Conservation (phyloP, 441 rosid species). For the Mallotus japonicus region DNA sequence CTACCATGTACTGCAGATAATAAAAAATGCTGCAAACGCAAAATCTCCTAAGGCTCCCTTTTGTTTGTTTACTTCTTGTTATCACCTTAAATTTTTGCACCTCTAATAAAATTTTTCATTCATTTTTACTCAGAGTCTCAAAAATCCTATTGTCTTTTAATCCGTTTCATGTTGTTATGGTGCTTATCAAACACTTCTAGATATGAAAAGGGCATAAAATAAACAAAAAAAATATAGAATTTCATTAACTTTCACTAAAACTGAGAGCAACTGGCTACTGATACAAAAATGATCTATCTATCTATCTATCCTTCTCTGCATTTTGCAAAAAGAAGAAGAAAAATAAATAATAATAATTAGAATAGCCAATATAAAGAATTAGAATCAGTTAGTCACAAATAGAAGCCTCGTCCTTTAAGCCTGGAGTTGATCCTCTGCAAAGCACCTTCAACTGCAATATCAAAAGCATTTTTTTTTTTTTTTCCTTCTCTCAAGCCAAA, state of each 20-base stretch:
- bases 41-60: slow-evolving; percentile 19
- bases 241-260: slow-evolving; percentile 2
- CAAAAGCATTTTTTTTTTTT: slow-evolving; percentile 67
- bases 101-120: slow-evolving; percentile 28
- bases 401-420: slow-evolving; percentile 27
- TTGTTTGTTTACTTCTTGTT: slow-evolving; percentile 21
- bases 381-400: slow-evolving; percentile 13
- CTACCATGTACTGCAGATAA: slow-evolving; percentile 15
- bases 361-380: not conserved
- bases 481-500: slow-evolving; percentile 49
- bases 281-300: not conserved
- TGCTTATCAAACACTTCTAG: not conserved
- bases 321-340: not conserved
- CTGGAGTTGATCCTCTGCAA: slow-evolving; percentile 54
- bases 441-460: slow-evolving; percentile 72
- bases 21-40: slow-evolving; percentile 19
- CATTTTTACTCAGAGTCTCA: slow-evolving; percentile 9
- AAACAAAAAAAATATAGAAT: not conserved
- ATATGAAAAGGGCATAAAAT: not conserved
- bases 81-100: slow-evolving; percentile 14
- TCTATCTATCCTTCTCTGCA: not conserved
- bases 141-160: not conserved
- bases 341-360: slow-evolving; percentile 11
- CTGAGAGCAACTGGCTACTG: slow-evolving; percentile 4
- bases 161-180: not conserved